Conservation (phyloP, 2,329 filamentous ascomycete species). For the Cephalotrichum gorgonifer region DNA sequence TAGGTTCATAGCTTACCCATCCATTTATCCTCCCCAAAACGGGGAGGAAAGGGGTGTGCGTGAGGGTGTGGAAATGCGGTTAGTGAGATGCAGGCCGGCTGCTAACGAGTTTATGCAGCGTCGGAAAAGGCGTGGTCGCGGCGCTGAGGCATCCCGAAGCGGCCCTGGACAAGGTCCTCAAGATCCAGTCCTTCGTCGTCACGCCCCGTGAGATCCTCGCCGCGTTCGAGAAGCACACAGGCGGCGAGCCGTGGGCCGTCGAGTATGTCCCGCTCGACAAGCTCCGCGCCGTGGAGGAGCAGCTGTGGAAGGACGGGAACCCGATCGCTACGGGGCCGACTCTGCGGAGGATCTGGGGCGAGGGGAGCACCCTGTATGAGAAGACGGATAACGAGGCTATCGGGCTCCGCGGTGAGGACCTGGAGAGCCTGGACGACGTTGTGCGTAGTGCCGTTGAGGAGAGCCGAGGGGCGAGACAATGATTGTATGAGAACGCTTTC, state of each 20-base stretch:
- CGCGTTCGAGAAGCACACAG: constrained; percentile 60
- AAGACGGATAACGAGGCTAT: constrained; percentile 56
- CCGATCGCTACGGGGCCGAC: constrained; percentile 46
- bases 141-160: constrained; percentile 46
- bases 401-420: constrained; percentile 32
- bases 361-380: constrained; percentile 61
- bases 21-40: no score
- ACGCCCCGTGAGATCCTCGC: constrained; percentile 51
- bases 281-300: constrained; percentile 45
- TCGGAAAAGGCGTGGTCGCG: constrained; percentile 55
- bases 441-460: constrained; percentile 8
- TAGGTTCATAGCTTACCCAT: no score
- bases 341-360: constrained; percentile 59
- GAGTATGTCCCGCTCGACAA: constrained; percentile 40
- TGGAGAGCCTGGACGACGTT: constrained; percentile 36
- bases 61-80: no score
- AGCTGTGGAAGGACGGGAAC: constrained; percentile 43
- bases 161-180: constrained; percentile 45
- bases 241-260: constrained; percentile 39
- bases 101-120: constrained; percentile 27
- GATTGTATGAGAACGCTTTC: no score
- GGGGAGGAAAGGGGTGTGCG: not conserved
- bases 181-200: constrained; percentile 61
- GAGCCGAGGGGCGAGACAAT: not conserved
- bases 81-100: not conserved